These are phyloP conservation scores for Fraxinus dipetala DNA, from an alignment of 305 asterid species.

Conservation along the genomic window DNA sequence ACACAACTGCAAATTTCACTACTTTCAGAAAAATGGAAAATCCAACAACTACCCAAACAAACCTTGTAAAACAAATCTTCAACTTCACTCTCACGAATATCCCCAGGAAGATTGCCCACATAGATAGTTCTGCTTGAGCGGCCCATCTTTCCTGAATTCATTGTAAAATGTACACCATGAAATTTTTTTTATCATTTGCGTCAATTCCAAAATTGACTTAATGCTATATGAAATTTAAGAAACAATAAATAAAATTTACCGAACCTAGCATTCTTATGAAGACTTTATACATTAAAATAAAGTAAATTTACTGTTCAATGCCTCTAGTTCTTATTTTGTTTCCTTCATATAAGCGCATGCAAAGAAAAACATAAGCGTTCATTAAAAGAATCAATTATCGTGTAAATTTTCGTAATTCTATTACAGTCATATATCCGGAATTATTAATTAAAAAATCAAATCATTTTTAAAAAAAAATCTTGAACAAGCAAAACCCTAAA, in stretches of 20 bases:
- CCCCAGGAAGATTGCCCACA: constrained; percentile 87
- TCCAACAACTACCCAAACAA: neutral
- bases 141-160: constrained; percentile 52
- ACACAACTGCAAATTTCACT: neutral
- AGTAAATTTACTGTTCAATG: neutral
- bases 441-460: neutral
- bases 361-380: neutral
- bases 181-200: neutral
- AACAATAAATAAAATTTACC: neutral
- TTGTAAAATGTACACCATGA: neutral
- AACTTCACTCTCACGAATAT: constrained; percentile 72
- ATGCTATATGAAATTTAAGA: neutral
- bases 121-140: constrained; percentile 67
- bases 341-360: neutral
- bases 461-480: neutral
- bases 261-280: neutral
- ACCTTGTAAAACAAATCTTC: constrained; percentile 90
- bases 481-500: neutral
- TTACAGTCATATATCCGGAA: neutral
- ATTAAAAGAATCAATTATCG: neutral
- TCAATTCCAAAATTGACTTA: neutral
- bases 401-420: neutral
- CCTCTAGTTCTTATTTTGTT: neutral
- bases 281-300: neutral
- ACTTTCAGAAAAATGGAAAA: neutral